Evolutionary conservation across 495 filamentous ascomycete species (phyloP), one percentile per base, ranked within the genome.

Genomic region (Hypoxylon intermedium): DNA sequence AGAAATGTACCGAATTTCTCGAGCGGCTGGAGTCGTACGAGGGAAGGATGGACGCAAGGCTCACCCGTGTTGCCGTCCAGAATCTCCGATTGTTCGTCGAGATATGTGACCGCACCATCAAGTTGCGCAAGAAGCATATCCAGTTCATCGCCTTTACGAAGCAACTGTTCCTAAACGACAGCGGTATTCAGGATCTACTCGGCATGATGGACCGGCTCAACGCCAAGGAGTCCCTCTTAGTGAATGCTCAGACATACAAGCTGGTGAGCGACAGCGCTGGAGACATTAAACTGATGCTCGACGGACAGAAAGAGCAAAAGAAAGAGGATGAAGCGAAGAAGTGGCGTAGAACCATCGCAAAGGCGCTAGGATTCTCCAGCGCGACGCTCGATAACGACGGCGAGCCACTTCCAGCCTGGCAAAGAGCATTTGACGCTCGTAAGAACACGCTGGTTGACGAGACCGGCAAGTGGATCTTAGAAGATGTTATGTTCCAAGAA

Each of bases 11-110:
- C 2, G 68, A 76, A 20, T 76, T 74, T 45, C 58, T 76, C 34
- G 59, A 67, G 34, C 65, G 74, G 5, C 56, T 76, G 12, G 69
- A 75, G 18, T 75, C 73, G 36, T 74, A 76, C 33, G 49, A 67
- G 18, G 74, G 71, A n/a, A 63, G 68, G 18, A 68, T 76, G 68
- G 74, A 76, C 45, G 62, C 58, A 18, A 71, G 66, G 56, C 58
- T 76, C 11, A 60, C 68, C 12, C 73, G 72, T 26, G 70, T 76
- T 9, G 74, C 74, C 23, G 73, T 67, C 38, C 74, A 76, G 47
- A 74, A 76, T 56, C 63, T 76, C 38, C 68, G 69, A 42, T 58
- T 76, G 0, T 76, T 76, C 33, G 74, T 76, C 9, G 74, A 74
- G 43, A 74, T 76, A 42, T 76, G 74, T 33, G 72, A 75, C 33